A percentile compares a stretch with the other conserved stretches of the same genome.
Evolutionary conservation across 768 basidiomycete species (phyloP).

Genomic region (Termitomyces sp.): DNA sequence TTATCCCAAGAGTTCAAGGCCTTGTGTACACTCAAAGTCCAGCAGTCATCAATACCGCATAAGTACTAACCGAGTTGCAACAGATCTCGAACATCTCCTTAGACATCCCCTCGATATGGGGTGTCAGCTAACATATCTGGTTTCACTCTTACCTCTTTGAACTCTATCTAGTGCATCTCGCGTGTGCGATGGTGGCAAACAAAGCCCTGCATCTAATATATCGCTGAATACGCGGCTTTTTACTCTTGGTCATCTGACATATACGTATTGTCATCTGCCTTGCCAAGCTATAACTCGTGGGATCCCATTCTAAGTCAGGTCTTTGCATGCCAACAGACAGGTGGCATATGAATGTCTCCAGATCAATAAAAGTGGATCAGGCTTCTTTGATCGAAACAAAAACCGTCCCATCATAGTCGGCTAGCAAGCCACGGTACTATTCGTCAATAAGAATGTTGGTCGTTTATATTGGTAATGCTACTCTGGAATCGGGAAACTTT

Average conservation of each 20-base stretch:
- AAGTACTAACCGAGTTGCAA: too few species aligned
- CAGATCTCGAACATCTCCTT: too few species aligned
- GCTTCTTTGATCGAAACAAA: not conserved
- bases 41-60: too few species aligned
- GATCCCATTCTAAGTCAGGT: not conserved
- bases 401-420: not conserved
- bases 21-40: too few species aligned
- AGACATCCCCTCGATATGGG: too few species aligned
- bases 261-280: not conserved
- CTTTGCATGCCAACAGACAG: not conserved
- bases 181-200: not conserved
- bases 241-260: not conserved
- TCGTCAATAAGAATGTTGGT: not conserved
- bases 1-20: too few species aligned
- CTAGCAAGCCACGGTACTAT: too few species aligned
- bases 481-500: not conserved
- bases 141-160: not conserved
- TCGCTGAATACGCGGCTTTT: constrained; percentile 1
- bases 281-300: not conserved
- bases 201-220: not conserved
- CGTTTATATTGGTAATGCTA: not conserved
- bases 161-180: too few species aligned
- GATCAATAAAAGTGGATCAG: not conserved
- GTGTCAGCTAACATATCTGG: too few species aligned
- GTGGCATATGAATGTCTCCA: not conserved